Conservation (phyloP, 257 asterid species). For the Salvia splendens region DNA sequence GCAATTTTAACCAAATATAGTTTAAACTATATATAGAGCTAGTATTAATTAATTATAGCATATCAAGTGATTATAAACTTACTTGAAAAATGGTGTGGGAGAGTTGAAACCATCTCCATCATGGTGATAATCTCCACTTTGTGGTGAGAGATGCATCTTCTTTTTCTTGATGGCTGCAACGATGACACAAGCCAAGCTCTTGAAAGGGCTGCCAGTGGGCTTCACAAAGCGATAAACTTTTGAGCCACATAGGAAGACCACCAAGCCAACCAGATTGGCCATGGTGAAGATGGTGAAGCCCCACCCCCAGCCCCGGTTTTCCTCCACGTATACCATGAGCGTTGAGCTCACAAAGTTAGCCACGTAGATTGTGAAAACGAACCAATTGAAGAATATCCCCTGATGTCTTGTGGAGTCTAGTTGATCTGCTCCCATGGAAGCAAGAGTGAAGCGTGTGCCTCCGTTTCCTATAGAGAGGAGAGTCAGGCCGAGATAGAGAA, state of each 20-base stretch:
- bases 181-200: conserved; percentile 48
- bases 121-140: conserved; percentile 48
- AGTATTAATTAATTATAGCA: no score
- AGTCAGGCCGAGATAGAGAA: conserved; percentile 51
- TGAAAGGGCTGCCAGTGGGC: conserved; percentile 64
- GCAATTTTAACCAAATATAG: not conserved
- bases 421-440: conserved; percentile 74
- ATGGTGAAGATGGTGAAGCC: conserved; percentile 49
- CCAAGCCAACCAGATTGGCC: conserved; percentile 53
- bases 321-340: conserved; percentile 53
- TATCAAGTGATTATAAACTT: not conserved
- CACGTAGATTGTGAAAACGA: conserved; percentile 52
- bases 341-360: conserved; percentile 52
- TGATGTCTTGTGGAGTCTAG: conserved; percentile 46
- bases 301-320: conserved; percentile 57
- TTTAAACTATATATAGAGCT: no score
- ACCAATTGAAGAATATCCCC: conserved; percentile 63
- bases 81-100: conserved; percentile 41
- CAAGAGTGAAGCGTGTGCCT: conserved; percentile 68
- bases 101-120: conserved; percentile 25
- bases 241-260: conserved; percentile 44
- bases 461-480: conserved; percentile 53
- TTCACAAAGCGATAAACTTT: conserved; percentile 42
- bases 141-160: conserved; percentile 37
- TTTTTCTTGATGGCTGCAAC: conserved; percentile 54